phyloP scores from a whole-genome alignment of 371 early-diverging fungal genomes.

The Mortierella sp. region DNA sequence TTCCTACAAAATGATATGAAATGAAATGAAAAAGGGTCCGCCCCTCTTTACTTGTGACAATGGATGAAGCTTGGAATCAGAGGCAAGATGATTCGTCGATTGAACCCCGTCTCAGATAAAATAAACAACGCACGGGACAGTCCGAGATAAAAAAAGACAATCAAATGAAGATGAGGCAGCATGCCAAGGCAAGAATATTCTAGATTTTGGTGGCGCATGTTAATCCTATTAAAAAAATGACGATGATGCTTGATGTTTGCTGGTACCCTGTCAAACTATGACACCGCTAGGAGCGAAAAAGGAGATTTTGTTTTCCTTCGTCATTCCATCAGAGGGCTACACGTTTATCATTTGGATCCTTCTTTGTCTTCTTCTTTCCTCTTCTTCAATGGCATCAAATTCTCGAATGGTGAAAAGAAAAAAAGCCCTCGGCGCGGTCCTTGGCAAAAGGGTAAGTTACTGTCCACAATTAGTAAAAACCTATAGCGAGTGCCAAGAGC shows the following conservation, averaged over 20 bases:
- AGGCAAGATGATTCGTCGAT: not conserved
- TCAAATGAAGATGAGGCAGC: not conserved
- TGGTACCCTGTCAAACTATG: not conserved
- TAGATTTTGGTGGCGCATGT: constrained; percentile 10
- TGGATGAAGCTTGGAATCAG: not conserved
- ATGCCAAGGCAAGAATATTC: not conserved
- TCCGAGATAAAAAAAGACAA: not conserved
- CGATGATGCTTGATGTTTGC: not conserved
- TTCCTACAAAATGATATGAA: not conserved
- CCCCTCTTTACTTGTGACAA: not conserved
- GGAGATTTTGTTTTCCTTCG: not conserved
- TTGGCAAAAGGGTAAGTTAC: no score
- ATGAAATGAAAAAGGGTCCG: not conserved
- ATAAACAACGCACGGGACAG: constrained; percentile 3
- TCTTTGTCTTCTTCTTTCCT: no score
- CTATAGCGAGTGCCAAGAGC: no score
- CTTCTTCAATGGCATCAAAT: no score
- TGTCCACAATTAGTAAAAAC: no score
- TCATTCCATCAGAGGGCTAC: no score
- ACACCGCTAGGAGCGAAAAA: not conserved
- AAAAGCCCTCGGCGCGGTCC: no score
- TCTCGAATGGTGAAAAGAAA: no score
- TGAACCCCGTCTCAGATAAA: not conserved
- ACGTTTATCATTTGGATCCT: no score
- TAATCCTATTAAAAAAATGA: not conserved